Evolutionary conservation across 78 protist genomes (phyloP).

Genomic region (Creolimax fragrantissima): DNA sequence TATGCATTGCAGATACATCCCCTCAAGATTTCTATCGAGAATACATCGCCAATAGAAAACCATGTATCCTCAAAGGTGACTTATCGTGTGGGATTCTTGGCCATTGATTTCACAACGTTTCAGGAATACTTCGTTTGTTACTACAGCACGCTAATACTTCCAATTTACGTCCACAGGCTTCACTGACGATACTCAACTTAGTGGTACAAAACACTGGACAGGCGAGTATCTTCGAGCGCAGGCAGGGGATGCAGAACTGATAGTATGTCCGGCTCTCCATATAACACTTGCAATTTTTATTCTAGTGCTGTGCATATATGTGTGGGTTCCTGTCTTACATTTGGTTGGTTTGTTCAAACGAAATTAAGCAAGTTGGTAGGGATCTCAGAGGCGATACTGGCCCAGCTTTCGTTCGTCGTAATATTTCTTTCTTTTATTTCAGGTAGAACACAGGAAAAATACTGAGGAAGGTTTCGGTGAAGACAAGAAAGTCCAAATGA

Average conservation of each 20-base stretch:
- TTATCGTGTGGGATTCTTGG: no score
- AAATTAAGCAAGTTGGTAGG: no score
- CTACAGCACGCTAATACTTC: no score
- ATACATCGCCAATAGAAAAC: not conserved
- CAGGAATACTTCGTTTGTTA: no score
- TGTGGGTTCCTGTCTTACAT: no score
- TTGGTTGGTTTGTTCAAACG: no score
- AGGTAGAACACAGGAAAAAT: not conserved
- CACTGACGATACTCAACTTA: not conserved
- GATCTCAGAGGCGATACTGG: no score
- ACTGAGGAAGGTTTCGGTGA: not conserved
- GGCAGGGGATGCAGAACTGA: not conserved
- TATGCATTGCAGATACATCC: not conserved
- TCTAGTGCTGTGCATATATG: no score
- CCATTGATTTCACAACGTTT: no score
- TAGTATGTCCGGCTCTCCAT: not conserved
- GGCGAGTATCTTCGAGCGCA: not conserved
- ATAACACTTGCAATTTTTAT: no score
- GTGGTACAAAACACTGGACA: not conserved
- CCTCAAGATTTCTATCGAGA: not conserved
- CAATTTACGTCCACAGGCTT: not conserved
- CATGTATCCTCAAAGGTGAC: not conserved
- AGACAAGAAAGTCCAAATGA: not conserved
- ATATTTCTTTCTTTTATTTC: no score
- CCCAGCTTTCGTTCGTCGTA: no score